Evolutionary conservation across 805 yeast genomes (phyloP).

Genomic region (Pichia manshurica): DNA sequence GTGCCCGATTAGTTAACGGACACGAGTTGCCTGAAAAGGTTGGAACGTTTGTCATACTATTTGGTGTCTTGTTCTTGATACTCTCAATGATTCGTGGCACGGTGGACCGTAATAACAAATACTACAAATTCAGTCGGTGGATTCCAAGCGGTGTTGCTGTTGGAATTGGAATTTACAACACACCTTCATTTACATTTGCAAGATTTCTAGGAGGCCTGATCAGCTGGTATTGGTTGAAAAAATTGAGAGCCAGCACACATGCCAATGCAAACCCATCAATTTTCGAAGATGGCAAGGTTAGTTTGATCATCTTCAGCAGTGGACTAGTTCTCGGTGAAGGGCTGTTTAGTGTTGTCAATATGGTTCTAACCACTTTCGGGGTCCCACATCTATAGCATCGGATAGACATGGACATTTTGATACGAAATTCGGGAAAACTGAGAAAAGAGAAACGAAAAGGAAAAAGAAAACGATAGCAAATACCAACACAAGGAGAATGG

Average conservation of each 20-base stretch:
- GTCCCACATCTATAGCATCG: slow-evolving; percentile 48
- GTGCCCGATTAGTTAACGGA: slow-evolving; percentile 89
- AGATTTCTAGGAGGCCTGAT: slow-evolving; percentile 83
- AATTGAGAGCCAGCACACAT: slow-evolving; percentile 13
- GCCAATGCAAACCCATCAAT: slow-evolving; percentile 27
- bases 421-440: too few species aligned
- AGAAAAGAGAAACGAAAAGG: too few species aligned
- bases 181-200: slow-evolving; percentile 91
- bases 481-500: too few species aligned
- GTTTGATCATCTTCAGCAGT: slow-evolving; percentile 80
- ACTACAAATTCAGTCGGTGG: slow-evolving; percentile 28
- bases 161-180: slow-evolving; percentile 91
- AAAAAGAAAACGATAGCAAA: too few species aligned
- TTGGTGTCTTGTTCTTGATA: slow-evolving; percentile 64
- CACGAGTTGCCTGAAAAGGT: slow-evolving; percentile 83
- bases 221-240: slow-evolving; percentile 50
- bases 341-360: slow-evolving; percentile 71
- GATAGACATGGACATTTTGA: background rate
- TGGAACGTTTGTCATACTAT: slow-evolving; percentile 47
- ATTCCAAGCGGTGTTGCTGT: slow-evolving; percentile 96
- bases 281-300: slow-evolving; percentile 39
- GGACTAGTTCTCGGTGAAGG: slow-evolving; percentile 96
- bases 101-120: background rate
- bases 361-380: slow-evolving; percentile 66
- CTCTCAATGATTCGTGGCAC: slow-evolving; percentile 53